Evolutionary conservation across 2,329 filamentous ascomycete species (phyloP).

Genomic region (Herpotrichia juniperi): DNA sequence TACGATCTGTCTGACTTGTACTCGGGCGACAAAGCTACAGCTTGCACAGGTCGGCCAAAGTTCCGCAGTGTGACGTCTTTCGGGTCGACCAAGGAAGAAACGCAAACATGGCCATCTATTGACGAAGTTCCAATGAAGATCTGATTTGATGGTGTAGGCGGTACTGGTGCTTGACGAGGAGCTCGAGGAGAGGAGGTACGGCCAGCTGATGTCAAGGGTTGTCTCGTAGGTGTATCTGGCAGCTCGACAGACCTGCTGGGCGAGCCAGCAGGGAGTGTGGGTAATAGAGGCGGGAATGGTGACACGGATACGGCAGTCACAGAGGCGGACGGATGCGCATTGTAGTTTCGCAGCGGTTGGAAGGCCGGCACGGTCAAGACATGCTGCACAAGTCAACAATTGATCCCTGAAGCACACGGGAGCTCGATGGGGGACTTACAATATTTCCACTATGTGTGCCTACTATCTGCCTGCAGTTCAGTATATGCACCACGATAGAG

Average conservation of each 20-base stretch:
- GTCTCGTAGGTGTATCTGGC: slow-evolving; percentile 50
- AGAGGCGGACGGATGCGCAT: slow-evolving; percentile 84
- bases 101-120: slow-evolving; percentile 93
- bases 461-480: slow-evolving; percentile 67
- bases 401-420: neutral
- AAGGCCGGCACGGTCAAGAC: slow-evolving; percentile 84
- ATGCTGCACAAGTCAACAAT: slow-evolving; percentile 62
- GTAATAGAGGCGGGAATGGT: slow-evolving; percentile 70
- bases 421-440: slow-evolving; percentile 60
- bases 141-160: slow-evolving; percentile 81
- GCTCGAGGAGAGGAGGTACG: slow-evolving; percentile 57
- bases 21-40: slow-evolving; percentile 92
- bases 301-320: slow-evolving; percentile 91
- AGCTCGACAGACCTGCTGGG: slow-evolving; percentile 29
- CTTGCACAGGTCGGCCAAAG: slow-evolving; percentile 90
- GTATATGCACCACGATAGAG: slow-evolving; percentile 69
- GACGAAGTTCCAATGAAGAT: slow-evolving; percentile 95
- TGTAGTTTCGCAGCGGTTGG: slow-evolving; percentile 82
- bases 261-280: slow-evolving; percentile 36
- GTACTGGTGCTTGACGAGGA: slow-evolving; percentile 65
- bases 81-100: slow-evolving; percentile 83
- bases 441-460: slow-evolving; percentile 98
- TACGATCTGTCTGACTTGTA: slow-evolving; percentile 90
- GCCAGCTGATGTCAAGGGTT: slow-evolving; percentile 25
- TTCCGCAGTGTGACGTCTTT: slow-evolving; percentile 92